Evolutionary conservation across 257 asterid genomes (phyloP).

Genomic region (Solanum piurae): DNA sequence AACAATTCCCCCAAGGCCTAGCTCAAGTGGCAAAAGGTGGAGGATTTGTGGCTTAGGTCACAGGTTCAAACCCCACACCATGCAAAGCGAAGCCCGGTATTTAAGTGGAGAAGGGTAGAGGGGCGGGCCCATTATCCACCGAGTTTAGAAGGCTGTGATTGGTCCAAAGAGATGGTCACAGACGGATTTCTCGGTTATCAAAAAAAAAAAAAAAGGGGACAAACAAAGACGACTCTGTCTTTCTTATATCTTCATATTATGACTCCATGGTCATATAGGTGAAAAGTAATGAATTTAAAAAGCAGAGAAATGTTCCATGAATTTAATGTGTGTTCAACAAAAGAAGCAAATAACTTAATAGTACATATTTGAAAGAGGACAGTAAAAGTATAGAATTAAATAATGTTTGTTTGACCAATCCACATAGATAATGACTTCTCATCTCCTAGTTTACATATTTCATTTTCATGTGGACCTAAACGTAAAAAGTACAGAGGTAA

Average conservation of each 20-base stretch:
- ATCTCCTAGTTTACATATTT: background rate
- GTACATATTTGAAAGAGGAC: background rate
- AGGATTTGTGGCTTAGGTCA: too few species aligned
- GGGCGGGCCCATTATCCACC: too few species aligned
- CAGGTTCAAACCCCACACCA: too few species aligned
- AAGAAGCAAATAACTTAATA: background rate
- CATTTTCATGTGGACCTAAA: background rate
- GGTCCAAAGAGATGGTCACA: too few species aligned
- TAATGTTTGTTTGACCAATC: background rate
- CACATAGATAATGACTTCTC: background rate
- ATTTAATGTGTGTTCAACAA: background rate
- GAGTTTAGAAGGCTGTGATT: too few species aligned
- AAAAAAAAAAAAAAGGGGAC: background rate
- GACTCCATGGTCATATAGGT: background rate
- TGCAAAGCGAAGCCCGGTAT: too few species aligned
- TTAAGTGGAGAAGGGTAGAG: too few species aligned
- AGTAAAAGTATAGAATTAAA: background rate
- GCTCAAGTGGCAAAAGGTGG: too few species aligned
- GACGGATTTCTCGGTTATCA: too few species aligned
- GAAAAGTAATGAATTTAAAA: background rate
- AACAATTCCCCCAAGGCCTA: background rate
- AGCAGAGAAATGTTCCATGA: background rate
- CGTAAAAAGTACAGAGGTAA: background rate
- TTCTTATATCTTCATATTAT: background rate
- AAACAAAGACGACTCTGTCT: background rate